Evolutionary conservation across 768 basidiomycete genomes (phyloP).

Genomic region (Agaricus bisporus): DNA sequence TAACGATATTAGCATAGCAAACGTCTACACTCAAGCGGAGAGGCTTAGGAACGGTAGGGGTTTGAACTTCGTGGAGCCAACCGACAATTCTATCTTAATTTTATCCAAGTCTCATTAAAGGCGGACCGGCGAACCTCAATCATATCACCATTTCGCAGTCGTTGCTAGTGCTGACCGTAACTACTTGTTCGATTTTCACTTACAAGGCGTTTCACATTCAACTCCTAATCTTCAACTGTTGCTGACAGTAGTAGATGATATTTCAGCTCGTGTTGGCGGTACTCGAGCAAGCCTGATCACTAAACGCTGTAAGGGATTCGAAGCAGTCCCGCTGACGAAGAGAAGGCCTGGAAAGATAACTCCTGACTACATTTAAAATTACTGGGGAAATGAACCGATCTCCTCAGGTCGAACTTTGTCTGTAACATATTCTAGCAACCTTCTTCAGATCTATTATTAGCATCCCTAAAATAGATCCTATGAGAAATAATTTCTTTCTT

Average conservation of each 20-base stretch:
- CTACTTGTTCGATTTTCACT: conserved; percentile 62
- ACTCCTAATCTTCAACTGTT: not conserved
- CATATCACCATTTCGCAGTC: conserved; percentile 92
- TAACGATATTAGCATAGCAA: conserved; percentile 28
- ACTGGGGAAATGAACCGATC: conserved; percentile 57
- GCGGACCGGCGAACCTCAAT: conserved; percentile 41
- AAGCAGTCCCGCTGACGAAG: conserved; percentile 28
- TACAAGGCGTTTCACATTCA: conserved; percentile 41
- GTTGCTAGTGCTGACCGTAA: conserved; percentile 64
- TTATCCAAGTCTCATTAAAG: too few relatives aligned
- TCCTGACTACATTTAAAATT: conserved; percentile 6
- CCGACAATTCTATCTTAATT: conserved; percentile 20
- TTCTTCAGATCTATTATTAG: too few relatives aligned
- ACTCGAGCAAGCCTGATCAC: conserved; percentile 72
- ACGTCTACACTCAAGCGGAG: conserved; percentile 66
- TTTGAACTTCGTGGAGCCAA: conserved; percentile 13
- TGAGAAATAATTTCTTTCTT: too few relatives aligned
- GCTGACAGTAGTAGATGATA: not conserved
- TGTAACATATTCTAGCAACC: too few relatives aligned
- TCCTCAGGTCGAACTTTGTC: too few relatives aligned
- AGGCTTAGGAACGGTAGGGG: conserved; percentile 55
- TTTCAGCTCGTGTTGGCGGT: conserved; percentile 45
- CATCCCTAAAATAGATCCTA: too few relatives aligned
- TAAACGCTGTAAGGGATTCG: conserved; percentile 56
- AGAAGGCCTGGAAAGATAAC: conserved; percentile 51